Evolutionary conservation across 495 filamentous ascomycete species (phyloP), one percentile per base, ranked within the genome.

Genomic region (Aspergillus heteromorphus): DNA sequence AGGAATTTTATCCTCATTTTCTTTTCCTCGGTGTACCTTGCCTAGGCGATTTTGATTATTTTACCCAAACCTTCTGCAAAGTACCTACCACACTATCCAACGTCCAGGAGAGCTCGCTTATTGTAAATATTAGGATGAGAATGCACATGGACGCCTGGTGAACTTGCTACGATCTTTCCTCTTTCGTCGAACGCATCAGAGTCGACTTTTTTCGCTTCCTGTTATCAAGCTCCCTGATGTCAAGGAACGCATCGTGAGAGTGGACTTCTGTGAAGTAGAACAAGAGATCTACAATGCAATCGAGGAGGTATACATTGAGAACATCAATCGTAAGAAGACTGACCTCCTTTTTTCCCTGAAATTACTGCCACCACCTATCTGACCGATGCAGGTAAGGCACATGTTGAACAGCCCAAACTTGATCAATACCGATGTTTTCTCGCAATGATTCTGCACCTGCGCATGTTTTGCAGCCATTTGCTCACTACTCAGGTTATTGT

Each of bases 1-100:
- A 65, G 10, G 81, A 86, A 56, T 66, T 87, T 10, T 87, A 75
- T 54, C 77, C 84, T 0, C 84, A 83, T 56, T 77, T 89, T 49
- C 72, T 79, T 21, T 87, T 87, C 53, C 66, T 87, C 0, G 58
- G 66, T 0, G 77, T 83, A 10, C 71, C 74, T 2, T 51, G 73
- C 34, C 73, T 68, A 0, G 73, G 71, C 1, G 61, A 54, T 25
- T 73, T 68, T 41, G 48, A 66, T 4, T 59, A 64, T 2, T 87
- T 87, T 60, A 61, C 70, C 21, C 14, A 72, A 23, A 76, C 79
- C 36, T 87, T 73, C 51, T 76, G 72, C 56, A 61, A 68, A 17
- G 63, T 65, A 47, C 51, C 58, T 18, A 59, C 1, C 16, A 9
- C 7, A 14, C 4, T 14, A 8, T 17, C 5, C 3, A 8, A 11